Percentiles rank a stretch among this genome's conserved stretches.
Evolutionary conservation across 768 basidiomycete species (phyloP).

Genomic region (Pleurotus citrinopileatus): DNA sequence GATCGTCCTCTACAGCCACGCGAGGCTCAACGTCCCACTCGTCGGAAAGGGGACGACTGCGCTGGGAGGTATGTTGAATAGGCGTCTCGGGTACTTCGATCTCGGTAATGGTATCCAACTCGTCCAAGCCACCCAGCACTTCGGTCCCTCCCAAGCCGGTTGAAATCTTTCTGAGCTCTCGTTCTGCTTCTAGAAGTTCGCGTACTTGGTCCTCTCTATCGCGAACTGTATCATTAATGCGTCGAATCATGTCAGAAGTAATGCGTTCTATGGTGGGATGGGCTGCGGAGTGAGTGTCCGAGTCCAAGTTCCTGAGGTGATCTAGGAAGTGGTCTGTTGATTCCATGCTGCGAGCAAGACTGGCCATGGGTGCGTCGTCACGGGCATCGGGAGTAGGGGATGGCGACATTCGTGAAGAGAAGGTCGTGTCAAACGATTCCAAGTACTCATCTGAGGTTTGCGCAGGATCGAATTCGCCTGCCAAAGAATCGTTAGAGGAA

Average conservation of each 20-base stretch:
- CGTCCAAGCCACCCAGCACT: constrained; percentile 66
- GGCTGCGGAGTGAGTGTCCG: constrained; percentile 36
- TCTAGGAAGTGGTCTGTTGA: constrained; percentile 76
- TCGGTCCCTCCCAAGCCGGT: constrained; percentile 78
- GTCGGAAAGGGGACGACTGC: constrained; percentile 27
- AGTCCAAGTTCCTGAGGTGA: constrained; percentile 69
- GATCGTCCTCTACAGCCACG: constrained; percentile 47
- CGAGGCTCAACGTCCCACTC: constrained; percentile 65
- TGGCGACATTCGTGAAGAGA: constrained; percentile 35
- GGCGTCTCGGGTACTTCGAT: constrained; percentile 24
- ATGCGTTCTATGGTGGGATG: constrained; percentile 60
- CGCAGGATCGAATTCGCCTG: constrained; percentile 21
- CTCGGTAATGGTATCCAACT: constrained; percentile 39
- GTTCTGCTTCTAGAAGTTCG: constrained; percentile 72
- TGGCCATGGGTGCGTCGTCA: constrained; percentile 65
- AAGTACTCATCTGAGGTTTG: constrained; percentile 25
- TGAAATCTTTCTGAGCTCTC: constrained; percentile 75
- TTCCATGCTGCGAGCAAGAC: constrained; percentile 70
- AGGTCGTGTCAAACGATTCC: constrained; percentile 39
- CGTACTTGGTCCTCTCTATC: constrained; percentile 83
- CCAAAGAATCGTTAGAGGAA: not conserved
- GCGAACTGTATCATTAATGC: constrained; percentile 69
- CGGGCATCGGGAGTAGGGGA: constrained; percentile 22
- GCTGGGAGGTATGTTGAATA: constrained; percentile 13
- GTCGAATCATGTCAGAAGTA: constrained; percentile 74